These are phyloP conservation scores for Alternaria burnsii DNA, from an alignment of 2,329 filamentous ascomycete genomes.

Conservation along the genomic window DNA sequence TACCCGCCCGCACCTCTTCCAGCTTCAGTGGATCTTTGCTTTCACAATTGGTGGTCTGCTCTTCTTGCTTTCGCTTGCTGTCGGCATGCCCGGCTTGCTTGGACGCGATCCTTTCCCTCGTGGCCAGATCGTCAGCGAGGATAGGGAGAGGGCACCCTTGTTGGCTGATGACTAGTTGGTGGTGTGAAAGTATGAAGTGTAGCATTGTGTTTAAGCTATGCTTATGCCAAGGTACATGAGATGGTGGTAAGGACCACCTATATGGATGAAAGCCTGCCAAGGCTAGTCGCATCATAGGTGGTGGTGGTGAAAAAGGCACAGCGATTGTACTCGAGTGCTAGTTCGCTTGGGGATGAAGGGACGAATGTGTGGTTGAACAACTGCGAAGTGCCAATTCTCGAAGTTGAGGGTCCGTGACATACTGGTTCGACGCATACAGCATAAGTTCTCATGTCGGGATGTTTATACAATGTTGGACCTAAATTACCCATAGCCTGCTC, in stretches of 20 bases:
- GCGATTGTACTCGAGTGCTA: background rate
- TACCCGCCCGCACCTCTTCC: constrained; percentile 73
- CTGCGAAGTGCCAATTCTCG: background rate
- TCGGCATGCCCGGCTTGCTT: constrained; percentile 70
- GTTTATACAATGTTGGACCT: background rate
- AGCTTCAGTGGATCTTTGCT: constrained; percentile 92
- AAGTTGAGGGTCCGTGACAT: background rate
- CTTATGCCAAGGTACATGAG: no score
- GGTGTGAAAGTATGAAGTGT: fast-evolving
- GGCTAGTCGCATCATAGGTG: no score
- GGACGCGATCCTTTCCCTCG: constrained; percentile 65
- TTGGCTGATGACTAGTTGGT: constrained; percentile 48
- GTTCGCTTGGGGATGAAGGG: background rate
- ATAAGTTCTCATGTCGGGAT: background rate
- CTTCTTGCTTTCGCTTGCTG: constrained; percentile 71
- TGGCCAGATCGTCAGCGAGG: constrained; percentile 56
- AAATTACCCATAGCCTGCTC: background rate
- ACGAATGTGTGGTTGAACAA: background rate
- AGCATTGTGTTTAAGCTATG: no score
- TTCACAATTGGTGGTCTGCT: constrained; percentile 82
- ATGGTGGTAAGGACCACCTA: no score
- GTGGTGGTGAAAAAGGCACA: background rate
- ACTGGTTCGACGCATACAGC: background rate
- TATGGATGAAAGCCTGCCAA: no score
- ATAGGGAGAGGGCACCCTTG: constrained; percentile 64